phyloP scores from a whole-genome alignment of 1,284 basidiomycete species.

The Waitea zeae region DNA sequence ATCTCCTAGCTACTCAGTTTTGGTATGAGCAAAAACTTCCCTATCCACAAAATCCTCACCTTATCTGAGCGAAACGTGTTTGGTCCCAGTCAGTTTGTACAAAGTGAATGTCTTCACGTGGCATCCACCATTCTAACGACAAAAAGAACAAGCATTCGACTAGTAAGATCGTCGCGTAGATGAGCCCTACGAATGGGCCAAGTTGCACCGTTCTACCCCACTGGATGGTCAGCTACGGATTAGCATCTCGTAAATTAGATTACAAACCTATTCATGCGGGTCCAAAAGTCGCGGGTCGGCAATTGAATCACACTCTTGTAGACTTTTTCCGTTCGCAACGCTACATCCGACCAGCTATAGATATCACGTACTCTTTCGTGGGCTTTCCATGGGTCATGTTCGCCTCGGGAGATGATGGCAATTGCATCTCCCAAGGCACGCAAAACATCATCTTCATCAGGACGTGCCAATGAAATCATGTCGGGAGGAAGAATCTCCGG shows the following conservation, averaged over 20 bases:
- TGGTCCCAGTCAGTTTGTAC: conserved; percentile 34
- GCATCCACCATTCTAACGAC: conserved; percentile 63
- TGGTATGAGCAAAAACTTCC: too few species aligned
- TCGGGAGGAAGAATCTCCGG: conserved; percentile 89
- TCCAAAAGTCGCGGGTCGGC: conserved; percentile 45
- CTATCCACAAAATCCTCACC: too few species aligned
- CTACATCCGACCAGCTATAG: conserved; percentile 81
- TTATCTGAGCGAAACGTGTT: too few species aligned
- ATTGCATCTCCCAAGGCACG: conserved; percentile 75
- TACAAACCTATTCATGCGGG: conserved; percentile 49
- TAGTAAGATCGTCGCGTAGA: conserved; percentile 64
- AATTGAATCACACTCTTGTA: conserved; percentile 55
- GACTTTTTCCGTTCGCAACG: conserved; percentile 68
- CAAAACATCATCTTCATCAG: conserved; percentile 78
- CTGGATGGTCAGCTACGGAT: conserved; percentile 1
- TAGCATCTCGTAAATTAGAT: conserved; percentile 1
- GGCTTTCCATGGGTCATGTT: conserved; percentile 65
- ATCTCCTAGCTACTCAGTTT: too few species aligned
- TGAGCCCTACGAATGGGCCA: conserved; percentile 58
- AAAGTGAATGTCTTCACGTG: conserved; percentile 50
- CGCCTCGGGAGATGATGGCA: conserved; percentile 41
- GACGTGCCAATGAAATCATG: conserved; percentile 88
- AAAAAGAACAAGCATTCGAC: conserved; percentile 70
- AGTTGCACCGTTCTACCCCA: conserved; percentile 42
- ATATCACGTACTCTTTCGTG: conserved; percentile 67